Evolutionary conservation across 1,284 basidiomycete genomes (phyloP).

Genomic region (Cystobasidium pallidum): DNA sequence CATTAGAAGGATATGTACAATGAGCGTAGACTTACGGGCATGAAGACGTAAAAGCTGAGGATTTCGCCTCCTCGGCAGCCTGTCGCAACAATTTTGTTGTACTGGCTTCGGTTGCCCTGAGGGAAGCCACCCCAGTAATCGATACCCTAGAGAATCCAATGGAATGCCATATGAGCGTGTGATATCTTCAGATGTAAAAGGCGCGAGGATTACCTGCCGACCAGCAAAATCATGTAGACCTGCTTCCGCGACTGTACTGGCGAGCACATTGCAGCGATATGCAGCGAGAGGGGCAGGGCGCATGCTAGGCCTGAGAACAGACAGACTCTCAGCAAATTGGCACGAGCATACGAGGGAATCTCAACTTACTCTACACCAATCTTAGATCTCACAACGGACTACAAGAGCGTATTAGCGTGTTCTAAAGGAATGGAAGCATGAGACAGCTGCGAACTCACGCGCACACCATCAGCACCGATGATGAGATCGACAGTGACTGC

Average conservation of each 20-base stretch:
- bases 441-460: constrained; percentile 15
- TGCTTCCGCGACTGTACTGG: constrained; percentile 53
- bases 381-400: constrained; percentile 22
- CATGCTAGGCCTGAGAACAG: constrained; percentile 52
- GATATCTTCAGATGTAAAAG: constrained; percentile 27
- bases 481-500: constrained; percentile 55
- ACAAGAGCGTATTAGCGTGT: background rate
- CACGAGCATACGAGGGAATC: constrained; percentile 22
- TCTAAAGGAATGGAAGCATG: background rate
- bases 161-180: background rate
- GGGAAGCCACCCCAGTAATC: constrained; percentile 58
- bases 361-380: constrained; percentile 45
- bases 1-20: no score
- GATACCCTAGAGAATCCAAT: constrained; percentile 11
- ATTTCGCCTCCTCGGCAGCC: constrained; percentile 56
- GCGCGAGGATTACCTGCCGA: constrained; percentile 25
- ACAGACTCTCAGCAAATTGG: constrained; percentile 45
- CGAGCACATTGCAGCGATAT: constrained; percentile 57
- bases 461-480: constrained; percentile 57
- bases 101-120: constrained; percentile 52
- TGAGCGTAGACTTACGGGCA: constrained; percentile 49
- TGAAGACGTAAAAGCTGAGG: constrained; percentile 58
- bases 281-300: constrained; percentile 57
- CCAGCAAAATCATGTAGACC: constrained; percentile 55
- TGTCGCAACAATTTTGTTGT: constrained; percentile 59